Conservation (phyloP, 495 filamentous ascomycete species). For the Trichoderma gamsii region DNA sequence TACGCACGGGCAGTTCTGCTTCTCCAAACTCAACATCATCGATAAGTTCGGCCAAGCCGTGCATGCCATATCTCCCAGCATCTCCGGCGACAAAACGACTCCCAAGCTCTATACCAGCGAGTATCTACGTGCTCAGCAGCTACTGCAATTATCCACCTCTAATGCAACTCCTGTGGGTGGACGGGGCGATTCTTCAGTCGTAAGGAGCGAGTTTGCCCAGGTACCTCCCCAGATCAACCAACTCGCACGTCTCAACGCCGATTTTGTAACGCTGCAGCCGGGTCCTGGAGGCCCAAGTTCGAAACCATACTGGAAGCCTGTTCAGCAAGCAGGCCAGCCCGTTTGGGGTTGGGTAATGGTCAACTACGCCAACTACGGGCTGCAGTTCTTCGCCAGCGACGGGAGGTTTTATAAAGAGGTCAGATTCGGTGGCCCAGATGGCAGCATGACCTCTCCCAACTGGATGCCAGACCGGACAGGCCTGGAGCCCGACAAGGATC, state of each 20-base stretch:
- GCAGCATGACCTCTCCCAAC: slow-evolving; percentile 18
- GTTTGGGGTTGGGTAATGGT: slow-evolving; percentile 51
- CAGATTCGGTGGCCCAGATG: slow-evolving; percentile 28
- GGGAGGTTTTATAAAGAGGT: slow-evolving; percentile 50
- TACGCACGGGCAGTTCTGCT: slow-evolving; percentile 43
- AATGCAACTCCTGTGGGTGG: too few species aligned
- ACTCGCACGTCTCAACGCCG: slow-evolving; percentile 35
- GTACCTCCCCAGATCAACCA: slow-evolving; percentile 48
- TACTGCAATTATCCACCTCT: not conserved
- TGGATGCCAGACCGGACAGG: slow-evolving; percentile 34
- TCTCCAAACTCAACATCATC: slow-evolving; percentile 44
- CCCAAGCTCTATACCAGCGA: slow-evolving; percentile 21
- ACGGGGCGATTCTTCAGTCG: too few species aligned
- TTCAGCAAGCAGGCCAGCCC: slow-evolving; percentile 42
- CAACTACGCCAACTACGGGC: slow-evolving; percentile 43
- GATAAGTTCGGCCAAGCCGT: slow-evolving; percentile 50
- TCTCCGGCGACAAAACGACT: slow-evolving; percentile 19
- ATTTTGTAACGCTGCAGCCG: slow-evolving; percentile 21
- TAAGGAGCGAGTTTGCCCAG: slow-evolving; percentile 41
- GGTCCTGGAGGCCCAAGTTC: not conserved
- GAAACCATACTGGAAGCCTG: slow-evolving; percentile 22
- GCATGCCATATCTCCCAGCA: slow-evolving; percentile 29
- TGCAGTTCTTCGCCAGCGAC: slow-evolving; percentile 45
- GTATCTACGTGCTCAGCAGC: slow-evolving; percentile 18
- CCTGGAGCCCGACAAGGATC: not conserved